Percentiles rank a stretch among this genome's conserved stretches.
phyloP scores from a whole-genome alignment of 805 yeast species.

The Saccharomyces jurei region DNA sequence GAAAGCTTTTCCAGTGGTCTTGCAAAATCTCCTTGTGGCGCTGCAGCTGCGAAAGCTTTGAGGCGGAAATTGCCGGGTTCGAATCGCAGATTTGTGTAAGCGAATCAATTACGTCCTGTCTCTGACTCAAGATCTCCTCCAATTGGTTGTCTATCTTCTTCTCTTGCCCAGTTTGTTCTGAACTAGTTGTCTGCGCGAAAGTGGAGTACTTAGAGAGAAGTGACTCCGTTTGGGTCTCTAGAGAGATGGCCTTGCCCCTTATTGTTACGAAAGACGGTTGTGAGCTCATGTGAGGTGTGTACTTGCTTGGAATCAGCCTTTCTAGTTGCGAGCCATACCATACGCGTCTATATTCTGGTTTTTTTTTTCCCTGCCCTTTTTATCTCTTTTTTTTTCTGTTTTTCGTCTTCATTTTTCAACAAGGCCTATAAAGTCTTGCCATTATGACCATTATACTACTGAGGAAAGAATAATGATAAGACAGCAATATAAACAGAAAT shows the following conservation, averaged over 20 bases:
- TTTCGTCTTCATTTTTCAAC: neutral
- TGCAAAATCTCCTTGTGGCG: slow-evolving; percentile 71
- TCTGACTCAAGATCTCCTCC: slow-evolving; percentile 43
- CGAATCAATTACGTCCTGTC: slow-evolving; percentile 47
- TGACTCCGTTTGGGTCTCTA: slow-evolving; percentile 61
- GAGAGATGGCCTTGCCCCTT: slow-evolving; percentile 56
- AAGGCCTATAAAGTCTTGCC: neutral
- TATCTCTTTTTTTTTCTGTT: neutral
- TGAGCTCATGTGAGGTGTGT: neutral
- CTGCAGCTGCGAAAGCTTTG: slow-evolving; percentile 71
- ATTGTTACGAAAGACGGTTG: slow-evolving; percentile 49
- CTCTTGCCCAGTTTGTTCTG: slow-evolving; percentile 44
- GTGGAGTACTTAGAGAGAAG: slow-evolving; percentile 46
- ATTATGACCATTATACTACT: neutral
- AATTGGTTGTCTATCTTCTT: slow-evolving; percentile 36
- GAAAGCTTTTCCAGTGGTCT: slow-evolving; percentile 60
- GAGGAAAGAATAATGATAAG: neutral
- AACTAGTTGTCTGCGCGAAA: slow-evolving; percentile 44
- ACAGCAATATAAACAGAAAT: too few relatives aligned
- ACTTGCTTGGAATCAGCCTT: neutral
- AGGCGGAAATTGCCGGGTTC: slow-evolving; percentile 51
- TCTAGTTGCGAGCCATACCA: neutral
- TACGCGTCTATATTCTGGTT: neutral
- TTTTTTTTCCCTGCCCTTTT: neutral
- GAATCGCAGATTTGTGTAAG: slow-evolving; percentile 49